phyloP scores from a whole-genome alignment of 306 rosid species.

The Cicer judaicum region DNA sequence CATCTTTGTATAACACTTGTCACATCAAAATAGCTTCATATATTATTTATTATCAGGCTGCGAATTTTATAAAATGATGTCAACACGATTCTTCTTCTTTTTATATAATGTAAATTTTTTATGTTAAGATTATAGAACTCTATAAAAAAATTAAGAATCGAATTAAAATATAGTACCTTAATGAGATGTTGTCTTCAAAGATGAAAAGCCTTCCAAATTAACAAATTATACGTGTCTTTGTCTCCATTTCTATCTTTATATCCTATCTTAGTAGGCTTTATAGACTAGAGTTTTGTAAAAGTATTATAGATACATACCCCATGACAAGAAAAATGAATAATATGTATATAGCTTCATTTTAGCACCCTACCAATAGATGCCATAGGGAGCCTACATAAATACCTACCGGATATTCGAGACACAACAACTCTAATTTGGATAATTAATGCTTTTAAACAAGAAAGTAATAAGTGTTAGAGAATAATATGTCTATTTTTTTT shows the following conservation, averaged over 20 bases:
- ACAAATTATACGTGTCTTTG: slow-evolving; percentile 31
- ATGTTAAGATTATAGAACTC: slow-evolving; percentile 18
- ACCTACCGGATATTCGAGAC: slow-evolving; percentile 31
- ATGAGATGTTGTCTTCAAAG: neutral
- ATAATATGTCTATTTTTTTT: no score
- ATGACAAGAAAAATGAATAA: slow-evolving; percentile 21
- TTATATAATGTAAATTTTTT: no score
- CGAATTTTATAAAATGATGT: no score
- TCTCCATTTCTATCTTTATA: slow-evolving; percentile 40
- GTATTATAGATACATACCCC: slow-evolving; percentile 8
- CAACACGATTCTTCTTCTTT: no score
- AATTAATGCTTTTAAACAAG: no score
- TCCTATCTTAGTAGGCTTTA: slow-evolving; percentile 38
- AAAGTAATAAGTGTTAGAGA: no score
- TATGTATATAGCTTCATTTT: slow-evolving; percentile 15
- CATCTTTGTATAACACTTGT: no score
- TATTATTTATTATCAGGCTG: no score
- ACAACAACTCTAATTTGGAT: neutral
- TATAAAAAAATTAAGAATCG: neutral
- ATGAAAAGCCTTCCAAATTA: slow-evolving; percentile 16
- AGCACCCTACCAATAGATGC: slow-evolving; percentile 17
- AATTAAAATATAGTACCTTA: slow-evolving; percentile 30
- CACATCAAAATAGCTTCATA: no score
- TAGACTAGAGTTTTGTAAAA: slow-evolving; percentile 27
- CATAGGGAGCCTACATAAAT: slow-evolving; percentile 22